phyloP scores from a whole-genome alignment of 2,329 filamentous ascomycete species.

The Madurella fahalii region DNA sequence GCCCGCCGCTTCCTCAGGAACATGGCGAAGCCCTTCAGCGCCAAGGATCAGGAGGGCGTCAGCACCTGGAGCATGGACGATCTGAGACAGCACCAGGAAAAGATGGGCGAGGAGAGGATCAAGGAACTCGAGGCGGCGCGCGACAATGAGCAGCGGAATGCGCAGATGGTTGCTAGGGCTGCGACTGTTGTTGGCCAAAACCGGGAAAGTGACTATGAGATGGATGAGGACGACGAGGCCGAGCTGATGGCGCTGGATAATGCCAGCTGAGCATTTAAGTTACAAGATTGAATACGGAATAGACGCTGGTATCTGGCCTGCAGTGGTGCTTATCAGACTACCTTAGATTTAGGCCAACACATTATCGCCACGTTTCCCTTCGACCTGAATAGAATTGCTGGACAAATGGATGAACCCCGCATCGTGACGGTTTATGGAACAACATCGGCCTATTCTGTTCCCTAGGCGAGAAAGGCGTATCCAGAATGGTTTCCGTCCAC shows the following conservation, averaged over 20 bases:
- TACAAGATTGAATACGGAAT: too few relatives aligned
- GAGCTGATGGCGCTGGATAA: slow-evolving; percentile 33
- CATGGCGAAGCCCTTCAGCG: slow-evolving; percentile 87
- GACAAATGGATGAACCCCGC: too few relatives aligned
- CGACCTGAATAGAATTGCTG: too few relatives aligned
- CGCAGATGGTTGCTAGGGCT: neutral
- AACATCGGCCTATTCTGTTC: too few relatives aligned
- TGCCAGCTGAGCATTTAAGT: neutral
- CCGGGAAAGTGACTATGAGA: slow-evolving; percentile 45
- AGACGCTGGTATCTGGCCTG: too few relatives aligned
- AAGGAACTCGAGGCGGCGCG: slow-evolving; percentile 53
- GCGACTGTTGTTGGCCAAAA: slow-evolving; percentile 3
- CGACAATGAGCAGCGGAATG: slow-evolving; percentile 27
- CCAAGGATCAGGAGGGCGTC: slow-evolving; percentile 83
- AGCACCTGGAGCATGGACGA: slow-evolving; percentile 86
- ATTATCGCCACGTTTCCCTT: too few relatives aligned
- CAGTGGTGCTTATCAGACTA: too few relatives aligned
- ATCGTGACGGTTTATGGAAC: too few relatives aligned
- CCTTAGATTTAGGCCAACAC: too few relatives aligned
- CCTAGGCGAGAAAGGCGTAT: too few relatives aligned
- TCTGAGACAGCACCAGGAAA: slow-evolving; percentile 71
- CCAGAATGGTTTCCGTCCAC: too few relatives aligned
- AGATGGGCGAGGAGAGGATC: slow-evolving; percentile 65
- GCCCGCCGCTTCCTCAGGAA: slow-evolving; percentile 85
- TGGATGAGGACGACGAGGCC: slow-evolving; percentile 45